Conservation (phyloP, 306 rosid genomes). For the Castanospermum australe region DNA sequence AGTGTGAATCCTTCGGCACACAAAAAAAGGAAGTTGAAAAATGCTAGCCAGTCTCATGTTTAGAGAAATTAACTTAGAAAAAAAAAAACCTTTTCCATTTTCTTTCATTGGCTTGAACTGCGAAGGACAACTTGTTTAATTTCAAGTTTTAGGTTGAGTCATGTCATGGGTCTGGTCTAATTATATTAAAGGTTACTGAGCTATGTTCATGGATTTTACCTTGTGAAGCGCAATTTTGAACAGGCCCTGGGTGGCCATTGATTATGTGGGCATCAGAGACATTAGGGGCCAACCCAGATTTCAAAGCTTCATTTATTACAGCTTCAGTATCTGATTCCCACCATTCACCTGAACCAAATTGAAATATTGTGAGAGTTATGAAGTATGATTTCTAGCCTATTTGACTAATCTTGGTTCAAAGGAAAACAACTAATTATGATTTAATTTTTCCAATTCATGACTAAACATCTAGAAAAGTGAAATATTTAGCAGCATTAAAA, state of each 20-base stretch:
- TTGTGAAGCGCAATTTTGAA: slow-evolving; percentile 49
- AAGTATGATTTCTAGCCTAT: neutral
- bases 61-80: too few relatives aligned
- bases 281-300: slow-evolving; percentile 80
- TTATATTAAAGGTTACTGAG: neutral
- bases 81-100: neutral
- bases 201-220: slow-evolving; percentile 38
- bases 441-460: neutral
- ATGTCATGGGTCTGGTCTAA: too few relatives aligned
- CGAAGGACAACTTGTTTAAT: neutral
- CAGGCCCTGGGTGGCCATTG: slow-evolving; percentile 67
- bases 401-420: neutral
- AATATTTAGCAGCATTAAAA: neutral
- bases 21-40: neutral
- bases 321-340: slow-evolving; percentile 92
- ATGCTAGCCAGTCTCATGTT: neutral
- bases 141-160: neutral
- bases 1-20: slow-evolving; percentile 51
- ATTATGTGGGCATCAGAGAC: slow-evolving; percentile 89
- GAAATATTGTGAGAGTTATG: neutral
- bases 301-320: slow-evolving; percentile 71
- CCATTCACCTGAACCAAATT: slow-evolving; percentile 79
- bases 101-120: neutral
- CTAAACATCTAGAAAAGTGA: neutral
- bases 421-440: neutral